Conservation (phyloP, 2,329 filamentous ascomycete genomes). For the Diaporthe capsici region DNA sequence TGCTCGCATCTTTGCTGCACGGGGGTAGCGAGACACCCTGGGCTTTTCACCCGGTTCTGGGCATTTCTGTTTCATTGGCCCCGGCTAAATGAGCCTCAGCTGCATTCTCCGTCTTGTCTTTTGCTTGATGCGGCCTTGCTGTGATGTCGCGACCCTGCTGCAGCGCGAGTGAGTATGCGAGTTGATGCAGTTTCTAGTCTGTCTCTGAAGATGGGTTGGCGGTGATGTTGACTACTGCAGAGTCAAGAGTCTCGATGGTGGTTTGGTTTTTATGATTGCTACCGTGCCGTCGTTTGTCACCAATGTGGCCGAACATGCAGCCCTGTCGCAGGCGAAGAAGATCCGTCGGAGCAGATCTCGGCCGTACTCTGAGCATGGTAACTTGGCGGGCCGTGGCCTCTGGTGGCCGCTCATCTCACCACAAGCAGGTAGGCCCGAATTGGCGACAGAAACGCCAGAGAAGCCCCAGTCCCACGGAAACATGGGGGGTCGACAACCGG, state of each 20-base stretch:
- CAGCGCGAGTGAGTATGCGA: neutral
- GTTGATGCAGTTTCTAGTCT: neutral
- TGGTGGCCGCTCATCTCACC: slow-evolving; percentile 36
- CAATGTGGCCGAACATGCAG: slow-evolving; percentile 24
- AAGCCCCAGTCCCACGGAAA: slow-evolving; percentile 5
- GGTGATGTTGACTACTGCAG: neutral
- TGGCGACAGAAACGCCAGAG: slow-evolving; percentile 29
- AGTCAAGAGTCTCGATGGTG: neutral
- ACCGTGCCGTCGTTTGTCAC: neutral
- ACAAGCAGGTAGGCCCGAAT: slow-evolving; percentile 40
- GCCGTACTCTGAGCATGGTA: slow-evolving; percentile 38
- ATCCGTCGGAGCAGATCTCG: slow-evolving; percentile 42
- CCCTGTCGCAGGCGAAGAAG: slow-evolving; percentile 35
- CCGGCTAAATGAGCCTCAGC: slow-evolving; percentile 33
- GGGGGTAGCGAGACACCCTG: slow-evolving; percentile 33
- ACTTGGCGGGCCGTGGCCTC: slow-evolving; percentile 36
- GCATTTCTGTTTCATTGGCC: slow-evolving; percentile 35
- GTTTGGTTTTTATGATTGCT: slow-evolving; percentile 8
- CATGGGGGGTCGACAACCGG: slow-evolving; percentile 28
- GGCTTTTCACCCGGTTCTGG: slow-evolving; percentile 23
- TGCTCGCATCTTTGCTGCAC: slow-evolving; percentile 37
- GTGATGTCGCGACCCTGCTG: neutral
- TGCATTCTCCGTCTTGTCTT: slow-evolving; percentile 3
- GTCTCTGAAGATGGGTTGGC: neutral
- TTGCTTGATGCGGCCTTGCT: slow-evolving; percentile 12